These are phyloP conservation scores for Claviceps fusiformis DNA, from an alignment of 2,329 filamentous ascomycete genomes.

Conservation along the genomic window DNA sequence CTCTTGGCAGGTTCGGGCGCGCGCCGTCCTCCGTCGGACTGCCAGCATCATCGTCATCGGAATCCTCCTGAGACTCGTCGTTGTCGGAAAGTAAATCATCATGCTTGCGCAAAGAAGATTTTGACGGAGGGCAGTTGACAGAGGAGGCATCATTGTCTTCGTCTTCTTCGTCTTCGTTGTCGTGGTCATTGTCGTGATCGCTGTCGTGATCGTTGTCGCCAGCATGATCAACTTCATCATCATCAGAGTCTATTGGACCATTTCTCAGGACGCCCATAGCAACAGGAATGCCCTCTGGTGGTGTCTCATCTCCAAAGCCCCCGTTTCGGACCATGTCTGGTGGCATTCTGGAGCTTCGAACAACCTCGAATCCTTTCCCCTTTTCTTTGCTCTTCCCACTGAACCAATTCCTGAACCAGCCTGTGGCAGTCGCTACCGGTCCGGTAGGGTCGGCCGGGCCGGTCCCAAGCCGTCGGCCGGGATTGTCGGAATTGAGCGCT, in stretches of 20 bases:
- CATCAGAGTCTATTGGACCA: conserved; percentile 52
- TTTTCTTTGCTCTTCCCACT: conserved; percentile 85
- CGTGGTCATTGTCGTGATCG: conserved; percentile 24
- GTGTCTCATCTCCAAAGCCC: conserved; percentile 50
- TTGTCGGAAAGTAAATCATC: conserved; percentile 31
- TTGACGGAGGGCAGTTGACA: conserved; percentile 11
- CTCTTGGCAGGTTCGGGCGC: conserved; percentile 12
- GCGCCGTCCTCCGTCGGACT: conserved; percentile 6
- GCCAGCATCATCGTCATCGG: conserved; percentile 31
- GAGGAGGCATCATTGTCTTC: conserved; percentile 24
- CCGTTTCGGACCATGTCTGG: conserved; percentile 48
- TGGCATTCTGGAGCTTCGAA: conserved; percentile 77
- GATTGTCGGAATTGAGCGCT: conserved; percentile 67
- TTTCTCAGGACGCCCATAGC: conserved; percentile 46
- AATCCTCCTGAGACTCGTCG: conserved; percentile 29
- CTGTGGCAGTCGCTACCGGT: conserved; percentile 74
- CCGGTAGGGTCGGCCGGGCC: conserved; percentile 91
- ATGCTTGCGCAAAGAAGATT: conserved; percentile 14
- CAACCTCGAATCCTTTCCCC: conserved; percentile 92
- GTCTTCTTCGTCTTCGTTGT: conserved; percentile 18
- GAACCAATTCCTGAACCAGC: conserved; percentile 73
- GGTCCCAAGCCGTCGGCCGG: conserved; percentile 76
- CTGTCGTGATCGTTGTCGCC: conserved; percentile 23
- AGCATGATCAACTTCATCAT: conserved; percentile 19
- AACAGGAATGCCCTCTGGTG: conserved; percentile 51